These are phyloP conservation scores for Populus trichocarpa DNA, from an alignment of 441 rosid species.

Conservation along the genomic window DNA sequence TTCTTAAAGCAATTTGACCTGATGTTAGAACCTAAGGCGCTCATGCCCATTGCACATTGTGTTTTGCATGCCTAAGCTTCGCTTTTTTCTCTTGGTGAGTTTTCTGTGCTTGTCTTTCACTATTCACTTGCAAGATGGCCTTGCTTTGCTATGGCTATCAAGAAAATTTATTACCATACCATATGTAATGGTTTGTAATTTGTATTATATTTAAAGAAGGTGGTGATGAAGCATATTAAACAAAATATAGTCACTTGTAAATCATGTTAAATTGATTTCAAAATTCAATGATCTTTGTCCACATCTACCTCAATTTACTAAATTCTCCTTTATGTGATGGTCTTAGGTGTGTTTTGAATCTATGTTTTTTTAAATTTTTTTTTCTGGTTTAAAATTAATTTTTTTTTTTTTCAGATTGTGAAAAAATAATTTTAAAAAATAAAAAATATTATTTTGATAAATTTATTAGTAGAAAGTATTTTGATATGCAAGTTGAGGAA, in stretches of 20 bases:
- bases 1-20: not conserved
- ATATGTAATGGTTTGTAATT: not conserved
- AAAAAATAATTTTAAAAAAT: too few relatives aligned
- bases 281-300: not conserved
- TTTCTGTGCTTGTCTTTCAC: not conserved
- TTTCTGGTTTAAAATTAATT: too few relatives aligned
- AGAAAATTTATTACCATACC: not conserved
- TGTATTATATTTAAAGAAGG: not conserved
- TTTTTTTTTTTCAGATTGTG: too few relatives aligned
- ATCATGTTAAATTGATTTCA: not conserved
- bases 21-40: not conserved
- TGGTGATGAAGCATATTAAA: not conserved
- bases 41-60: not conserved
- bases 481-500: too few relatives aligned
- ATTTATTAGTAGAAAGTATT: too few relatives aligned
- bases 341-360: too few relatives aligned
- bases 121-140: not conserved
- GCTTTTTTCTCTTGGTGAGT: not conserved
- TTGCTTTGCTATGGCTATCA: not conserved
- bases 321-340: too few relatives aligned
- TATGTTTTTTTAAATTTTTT: too few relatives aligned
- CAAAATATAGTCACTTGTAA: not conserved
- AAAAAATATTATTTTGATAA: too few relatives aligned
- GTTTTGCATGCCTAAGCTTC: not conserved
- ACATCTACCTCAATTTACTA: too few relatives aligned